Percentiles rank a stretch among this genome's conserved stretches.
Conservation (phyloP, 768 basidiomycete genomes). For the Agrocybe pediades region DNA sequence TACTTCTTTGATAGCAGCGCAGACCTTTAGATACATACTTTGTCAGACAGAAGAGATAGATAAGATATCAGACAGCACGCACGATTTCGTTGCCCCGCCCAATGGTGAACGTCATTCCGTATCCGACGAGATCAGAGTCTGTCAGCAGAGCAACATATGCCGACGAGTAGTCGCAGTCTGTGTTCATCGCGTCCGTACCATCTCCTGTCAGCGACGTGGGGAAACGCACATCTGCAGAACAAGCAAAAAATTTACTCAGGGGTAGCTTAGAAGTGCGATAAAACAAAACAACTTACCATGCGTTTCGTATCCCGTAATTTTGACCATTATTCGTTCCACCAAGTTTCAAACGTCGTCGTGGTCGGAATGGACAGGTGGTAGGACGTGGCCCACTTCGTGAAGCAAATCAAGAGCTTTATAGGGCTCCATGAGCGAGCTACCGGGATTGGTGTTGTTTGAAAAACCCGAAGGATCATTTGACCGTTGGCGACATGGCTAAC, state of each 20-base stretch:
- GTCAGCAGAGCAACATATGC: constrained; percentile 86
- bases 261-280: not conserved
- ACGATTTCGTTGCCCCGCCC: constrained; percentile 96
- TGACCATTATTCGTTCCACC: constrained; percentile 26
- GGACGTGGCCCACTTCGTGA: not conserved
- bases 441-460: not conserved
- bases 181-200: constrained; percentile 96
- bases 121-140: constrained; percentile 75
- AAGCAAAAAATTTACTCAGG: not conserved
- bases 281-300: constrained; percentile 26
- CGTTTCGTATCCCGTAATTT: constrained; percentile 35
- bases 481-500: too few relatives aligned
- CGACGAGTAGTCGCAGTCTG: constrained; percentile 94
- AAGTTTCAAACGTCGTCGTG: not conserved
- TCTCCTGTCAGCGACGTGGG: constrained; percentile 90
- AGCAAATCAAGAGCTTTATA: not conserved
- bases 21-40: constrained; percentile 52
- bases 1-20: constrained; percentile 76
- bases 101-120: constrained; percentile 95
- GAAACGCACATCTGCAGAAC: constrained; percentile 86
- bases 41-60: not conserved
- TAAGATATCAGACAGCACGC: constrained; percentile 12
- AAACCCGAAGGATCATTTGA: not conserved
- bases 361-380: not conserved
- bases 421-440: not conserved